Base-by-base conservation (phyloP, 768 basidiomycete species). In the Podaxis sp. region DNA sequence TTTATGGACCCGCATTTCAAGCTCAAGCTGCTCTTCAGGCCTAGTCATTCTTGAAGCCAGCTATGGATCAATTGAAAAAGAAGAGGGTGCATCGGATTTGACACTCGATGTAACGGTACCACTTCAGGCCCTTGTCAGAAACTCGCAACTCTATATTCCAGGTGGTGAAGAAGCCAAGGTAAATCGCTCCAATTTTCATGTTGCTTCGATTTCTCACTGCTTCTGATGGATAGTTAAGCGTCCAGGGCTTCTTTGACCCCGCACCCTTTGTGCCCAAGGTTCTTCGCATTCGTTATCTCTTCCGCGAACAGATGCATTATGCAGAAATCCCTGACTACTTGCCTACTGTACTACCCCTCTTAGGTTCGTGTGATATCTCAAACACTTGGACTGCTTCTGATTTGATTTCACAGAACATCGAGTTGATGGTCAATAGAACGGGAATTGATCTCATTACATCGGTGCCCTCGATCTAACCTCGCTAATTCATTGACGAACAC, bases 231-330 rank as follows among this genome's bases (percentile, higher is more conserved):
- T 67, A 90, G 91, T 78, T 86, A 63, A 83, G 86, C 28, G 79
- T 96, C 44, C 87, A 92, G 69, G 94, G 94, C n/a, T 95, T 97
- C 78, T 87, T 85, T 70, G 94, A 96, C 76, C 90, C 92, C 61
- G 87, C 88, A 17, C 87, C 91, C 13, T 86, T 85, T n/a, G 79
- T 83, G 59, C 75, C 82, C 53, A 95, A 96, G 77, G 77, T 78
- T 4, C 76, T 95, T 57, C 80, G 85, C 33, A 79, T 96, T 42
- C 84, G 86, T 51, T 96, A 96, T 75, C 75, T 83, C 52, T 97
- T 96, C 80, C 82, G 83, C 69, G 87, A 86, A 46, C 82, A 83
- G 63, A 69, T 77, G 74, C 94, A 96, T 71, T 90, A 87, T 69
- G 86, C 88, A 71, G 92, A 93, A 71, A 86, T 90, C 59, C 83